Evolutionary conservation across 2,329 filamentous ascomycete species (phyloP).

Genomic region (Ophiostoma fasciatum): DNA sequence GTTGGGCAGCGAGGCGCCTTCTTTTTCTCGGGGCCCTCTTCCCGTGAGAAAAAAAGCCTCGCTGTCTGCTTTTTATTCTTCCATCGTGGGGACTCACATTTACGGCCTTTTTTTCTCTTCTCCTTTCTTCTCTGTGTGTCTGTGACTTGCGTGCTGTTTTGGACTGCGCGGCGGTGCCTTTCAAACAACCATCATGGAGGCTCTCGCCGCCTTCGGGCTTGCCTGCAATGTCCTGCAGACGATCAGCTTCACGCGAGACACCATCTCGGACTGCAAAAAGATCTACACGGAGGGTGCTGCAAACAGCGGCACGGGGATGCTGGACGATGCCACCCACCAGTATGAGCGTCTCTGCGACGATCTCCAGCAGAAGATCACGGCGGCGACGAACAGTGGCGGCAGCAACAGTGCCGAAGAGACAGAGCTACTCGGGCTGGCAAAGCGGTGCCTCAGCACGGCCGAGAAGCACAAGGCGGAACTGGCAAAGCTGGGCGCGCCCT

Average conservation of each 20-base stretch:
- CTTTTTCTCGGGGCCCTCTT: too few species aligned
- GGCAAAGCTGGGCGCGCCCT: not conserved
- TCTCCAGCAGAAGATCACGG: not conserved
- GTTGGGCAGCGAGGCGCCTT: too few species aligned
- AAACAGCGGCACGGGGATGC: not conserved
- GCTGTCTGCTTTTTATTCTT: too few species aligned
- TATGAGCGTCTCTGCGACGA: not conserved
- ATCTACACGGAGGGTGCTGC: not conserved
- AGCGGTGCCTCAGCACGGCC: not conserved
- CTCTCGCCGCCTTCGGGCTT: not conserved
- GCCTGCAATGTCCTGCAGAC: slow-evolving; percentile 1
- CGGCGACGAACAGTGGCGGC: not conserved
- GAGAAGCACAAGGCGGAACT: not conserved
- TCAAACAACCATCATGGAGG: slow-evolving; percentile 1
- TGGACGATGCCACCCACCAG: not conserved
- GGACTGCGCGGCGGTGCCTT: too few species aligned
- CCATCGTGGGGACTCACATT: too few species aligned
- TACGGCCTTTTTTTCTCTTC: not conserved
- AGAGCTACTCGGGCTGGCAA: not conserved
- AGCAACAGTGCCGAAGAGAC: not conserved
- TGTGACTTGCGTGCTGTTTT: too few species aligned
- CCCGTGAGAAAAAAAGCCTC: too few species aligned
- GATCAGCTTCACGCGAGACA: slow-evolving; percentile 1
- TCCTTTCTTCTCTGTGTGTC: not conserved
- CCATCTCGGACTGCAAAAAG: not conserved